Evolutionary conservation across 495 filamentous ascomycete species (phyloP), one percentile per base, ranked within the genome.

Genomic region (Schizothecium vesticola): DNA sequence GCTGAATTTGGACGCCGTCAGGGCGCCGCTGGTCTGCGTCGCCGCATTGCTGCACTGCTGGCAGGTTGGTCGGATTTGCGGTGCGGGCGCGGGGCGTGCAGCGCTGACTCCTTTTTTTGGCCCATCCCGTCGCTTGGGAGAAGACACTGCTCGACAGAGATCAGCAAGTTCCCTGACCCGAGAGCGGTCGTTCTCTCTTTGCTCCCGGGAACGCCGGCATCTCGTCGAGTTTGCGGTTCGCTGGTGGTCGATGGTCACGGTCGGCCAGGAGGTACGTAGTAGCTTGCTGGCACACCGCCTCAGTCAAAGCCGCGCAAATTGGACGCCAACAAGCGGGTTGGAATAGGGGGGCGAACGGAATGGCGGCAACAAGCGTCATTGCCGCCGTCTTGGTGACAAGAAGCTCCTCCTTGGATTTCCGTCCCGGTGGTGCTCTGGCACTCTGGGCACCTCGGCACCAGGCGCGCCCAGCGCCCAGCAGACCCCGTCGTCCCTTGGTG

Each of bases 1-100:
- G 64, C 68, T 69, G 55, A 22, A 72, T 72, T n/a, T 21, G 70
- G 73, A 67, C 66, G 64, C 23, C 28, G 57, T 59, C 55, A 64
- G 26, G 64, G 28, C 55, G 63, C 56, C 22, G 56, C 36, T 67
- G 59, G 63, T 65, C 64, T 56, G 64, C 61, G 26, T 56, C 24
- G 63, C 51, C 21, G 56, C 43, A 51, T n/a, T 51, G 43, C 43
- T 23, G n/a, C 16, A 19, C 62, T 51, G n/a, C 16, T 22, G 22
- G n/a, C 29, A n/a, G 13, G 55, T 61, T 56, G 55, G 51, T 56
- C 51, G 24, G 43, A 57, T 64, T 67, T 23, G 56, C 23, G 29
- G 51, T 67, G 65, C 59, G 60, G 65, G 31, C 33, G 24, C 36
- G 25, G 33, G 28, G 65, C 57, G 56, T 61, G 65, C 65, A 61